Evolutionary conservation across 306 rosid species (phyloP), one percentile per base, ranked within the genome.

Genomic region (Neltuma alba): DNA sequence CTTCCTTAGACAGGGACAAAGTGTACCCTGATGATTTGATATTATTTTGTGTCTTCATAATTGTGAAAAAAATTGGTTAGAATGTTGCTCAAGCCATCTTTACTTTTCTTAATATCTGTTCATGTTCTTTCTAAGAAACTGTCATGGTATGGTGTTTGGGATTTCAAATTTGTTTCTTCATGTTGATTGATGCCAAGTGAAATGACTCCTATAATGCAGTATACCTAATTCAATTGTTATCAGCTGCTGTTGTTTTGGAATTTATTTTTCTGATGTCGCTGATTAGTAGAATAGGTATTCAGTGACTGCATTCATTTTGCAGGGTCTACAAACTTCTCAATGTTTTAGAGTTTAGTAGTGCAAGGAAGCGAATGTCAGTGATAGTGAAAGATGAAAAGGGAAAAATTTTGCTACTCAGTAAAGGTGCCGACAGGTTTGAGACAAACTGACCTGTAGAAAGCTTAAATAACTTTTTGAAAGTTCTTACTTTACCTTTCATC

Each of bases 341-440:
- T 41, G 73, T 68, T 68, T 41, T 68, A 40, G 73, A 68, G 44
- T 68, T 68, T 45, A 41, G 7, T 68, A 68, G 73, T 30, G 18
- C 73, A 21, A 68, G 73, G 73, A 68, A 68, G 54, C 73, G 73
- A 68, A 68, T 68, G 73, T 68, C 73, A 6, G 73, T 68, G 12
- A 68, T 68, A 68, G 73, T 68, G 52, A 41, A 25, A 68, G 54
- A 40, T 40, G 36, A 68, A 23, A 36, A 40, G 33, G 73, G 73
- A 23, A 68, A 68, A 41, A 68, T 68, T 40, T 68, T 68, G 31
- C 73, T 68, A 2, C 73, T 68, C 54, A 40, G 52, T 68, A 68
- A 68, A 41, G 73, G 73, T 1, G 73, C 73, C 27, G 73, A 68
- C 52, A 68, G 73, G 73, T 68, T 38, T 13, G 73, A 68, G 36